Conservation (phyloP, 768 basidiomycete species). For the Lentinus brumalis region DNA sequence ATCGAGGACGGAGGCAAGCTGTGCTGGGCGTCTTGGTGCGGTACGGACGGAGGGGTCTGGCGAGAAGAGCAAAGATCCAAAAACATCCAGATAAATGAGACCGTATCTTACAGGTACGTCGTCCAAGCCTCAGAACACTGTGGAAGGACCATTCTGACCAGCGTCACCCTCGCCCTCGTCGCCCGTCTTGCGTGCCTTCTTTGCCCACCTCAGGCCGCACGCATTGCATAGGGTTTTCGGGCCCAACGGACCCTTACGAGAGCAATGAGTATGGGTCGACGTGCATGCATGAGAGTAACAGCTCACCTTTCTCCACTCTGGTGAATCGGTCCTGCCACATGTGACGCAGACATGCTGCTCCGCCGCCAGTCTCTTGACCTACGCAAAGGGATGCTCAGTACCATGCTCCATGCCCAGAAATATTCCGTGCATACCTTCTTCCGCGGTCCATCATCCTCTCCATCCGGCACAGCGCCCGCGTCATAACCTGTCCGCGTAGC, state of each 20-base stretch:
- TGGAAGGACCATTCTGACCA: not conserved
- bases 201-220: slow-evolving; percentile 93
- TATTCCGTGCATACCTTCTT: slow-evolving; percentile 58
- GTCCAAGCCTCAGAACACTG: not conserved
- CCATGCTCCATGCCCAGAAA: too few relatives aligned
- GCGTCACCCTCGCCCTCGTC: slow-evolving; percentile 20
- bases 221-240: slow-evolving; percentile 99
- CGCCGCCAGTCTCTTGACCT: slow-evolving; percentile 33
- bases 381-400: not conserved
- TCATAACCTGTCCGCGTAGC: slow-evolving; percentile 6
- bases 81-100: too few relatives aligned
- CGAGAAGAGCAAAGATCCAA: not conserved
- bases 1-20: not conserved
- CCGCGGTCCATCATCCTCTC: slow-evolving; percentile 51
- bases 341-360: slow-evolving; percentile 88
- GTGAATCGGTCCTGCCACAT: slow-evolving; percentile 93
- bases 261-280: not conserved
- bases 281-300: not conserved
- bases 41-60: not conserved
- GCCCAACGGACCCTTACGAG: slow-evolving; percentile 77
- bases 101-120: not conserved
- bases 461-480: slow-evolving; percentile 7
- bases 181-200: slow-evolving; percentile 53
- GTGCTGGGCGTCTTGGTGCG: not conserved
- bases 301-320: slow-evolving; percentile 91